phyloP scores from a whole-genome alignment of 345 rosid genomes.

The Camelina hispida region DNA sequence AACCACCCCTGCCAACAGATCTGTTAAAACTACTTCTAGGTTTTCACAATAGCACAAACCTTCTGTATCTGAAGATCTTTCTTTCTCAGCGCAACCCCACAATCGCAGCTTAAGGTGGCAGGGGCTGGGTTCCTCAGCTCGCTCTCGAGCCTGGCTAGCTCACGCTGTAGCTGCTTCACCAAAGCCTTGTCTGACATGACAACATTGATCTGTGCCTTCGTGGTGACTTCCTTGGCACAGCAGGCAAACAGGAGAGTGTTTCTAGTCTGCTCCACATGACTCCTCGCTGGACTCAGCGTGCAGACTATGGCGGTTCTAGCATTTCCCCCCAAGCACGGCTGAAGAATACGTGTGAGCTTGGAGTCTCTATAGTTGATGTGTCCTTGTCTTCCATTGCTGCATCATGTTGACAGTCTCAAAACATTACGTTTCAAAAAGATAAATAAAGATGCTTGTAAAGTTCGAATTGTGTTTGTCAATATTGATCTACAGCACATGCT shows the following conservation, averaged over 20 bases:
- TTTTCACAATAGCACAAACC: conserved; percentile 49
- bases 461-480: conserved; percentile 3
- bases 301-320: conserved; percentile 96
- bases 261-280: conserved; percentile 98
- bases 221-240: conserved; percentile 95
- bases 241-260: conserved; percentile 96
- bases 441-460: conserved; percentile 21
- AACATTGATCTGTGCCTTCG: conserved; percentile 95
- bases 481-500: background rate
- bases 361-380: conserved; percentile 98
- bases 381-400: conserved; percentile 91
- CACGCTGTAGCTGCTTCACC: conserved; percentile 93
- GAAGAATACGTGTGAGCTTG: conserved; percentile 89
- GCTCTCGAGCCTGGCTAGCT: conserved; percentile 89
- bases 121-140: conserved; percentile 81
- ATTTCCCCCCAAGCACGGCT: conserved; percentile 97
- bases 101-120: conserved; percentile 61
- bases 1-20: conserved; percentile 21
- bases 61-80: conserved; percentile 92
- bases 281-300: conserved; percentile 95
- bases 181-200: conserved; percentile 99
- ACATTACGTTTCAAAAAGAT: conserved; percentile 31
- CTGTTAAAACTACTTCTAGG: conserved; percentile 20
- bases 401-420: conserved; percentile 38
- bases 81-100: conserved; percentile 70